phyloP scores from a whole-genome alignment of 352 stramenopile species.

The Globisporangium cylindrosporum region DNA sequence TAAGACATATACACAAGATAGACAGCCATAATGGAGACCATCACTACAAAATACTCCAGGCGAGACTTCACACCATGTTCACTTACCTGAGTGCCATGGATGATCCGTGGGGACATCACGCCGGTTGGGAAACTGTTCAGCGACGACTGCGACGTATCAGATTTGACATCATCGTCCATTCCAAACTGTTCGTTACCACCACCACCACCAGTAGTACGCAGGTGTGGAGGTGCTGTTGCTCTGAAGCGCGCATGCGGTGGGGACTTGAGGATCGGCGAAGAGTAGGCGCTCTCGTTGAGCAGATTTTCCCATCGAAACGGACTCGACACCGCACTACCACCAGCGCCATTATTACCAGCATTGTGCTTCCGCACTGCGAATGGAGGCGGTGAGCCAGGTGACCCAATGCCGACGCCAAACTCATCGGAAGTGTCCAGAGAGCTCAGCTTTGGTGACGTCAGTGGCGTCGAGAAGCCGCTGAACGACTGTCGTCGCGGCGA shows the following conservation, averaged over 20 bases:
- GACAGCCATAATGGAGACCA: neutral
- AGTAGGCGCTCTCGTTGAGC: slow-evolving; percentile 59
- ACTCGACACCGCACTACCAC: slow-evolving; percentile 23
- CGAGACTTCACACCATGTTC: neutral
- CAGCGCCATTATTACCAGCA: slow-evolving; percentile 3
- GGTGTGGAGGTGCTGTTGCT: neutral
- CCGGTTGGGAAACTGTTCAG: slow-evolving; percentile 27
- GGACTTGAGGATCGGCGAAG: slow-evolving; percentile 49
- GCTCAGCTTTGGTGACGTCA: slow-evolving; percentile 54
- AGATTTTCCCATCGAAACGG: slow-evolving; percentile 69
- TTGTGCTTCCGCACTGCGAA: slow-evolving; percentile 47
- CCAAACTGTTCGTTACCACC: slow-evolving; percentile 27
- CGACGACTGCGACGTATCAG: slow-evolving; percentile 20
- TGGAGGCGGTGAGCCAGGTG: slow-evolving; percentile 59
- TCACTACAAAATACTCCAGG: neutral
- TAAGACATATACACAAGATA: neutral
- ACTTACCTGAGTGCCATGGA: slow-evolving; percentile 37
- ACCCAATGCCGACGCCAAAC: slow-evolving; percentile 38
- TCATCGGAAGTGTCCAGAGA: slow-evolving; percentile 55
- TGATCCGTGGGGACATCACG: slow-evolving; percentile 38
- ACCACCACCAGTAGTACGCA: neutral
- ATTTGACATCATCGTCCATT: slow-evolving; percentile 36
- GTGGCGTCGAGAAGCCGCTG: slow-evolving; percentile 56
- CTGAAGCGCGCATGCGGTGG: slow-evolving; percentile 25
- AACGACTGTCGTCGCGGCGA: slow-evolving; percentile 33